Conservation (phyloP, 495 filamentous ascomycete species). For the Recurvomyces mirabilis region DNA sequence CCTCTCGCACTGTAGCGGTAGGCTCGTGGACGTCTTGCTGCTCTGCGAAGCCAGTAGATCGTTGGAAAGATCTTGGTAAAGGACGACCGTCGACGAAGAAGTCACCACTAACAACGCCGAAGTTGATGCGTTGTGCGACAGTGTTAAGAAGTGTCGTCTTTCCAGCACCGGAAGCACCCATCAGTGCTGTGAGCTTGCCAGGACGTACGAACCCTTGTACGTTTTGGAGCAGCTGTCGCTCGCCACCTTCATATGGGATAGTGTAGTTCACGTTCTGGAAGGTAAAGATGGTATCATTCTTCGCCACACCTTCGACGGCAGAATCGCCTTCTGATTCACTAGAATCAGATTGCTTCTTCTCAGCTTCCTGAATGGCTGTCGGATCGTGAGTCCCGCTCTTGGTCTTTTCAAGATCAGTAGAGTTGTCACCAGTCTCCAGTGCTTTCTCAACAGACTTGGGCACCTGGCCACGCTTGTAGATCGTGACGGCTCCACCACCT, state of each 20-base stretch:
- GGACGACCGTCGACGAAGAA: conserved; percentile 44
- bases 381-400: background rate
- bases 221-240: conserved; percentile 47
- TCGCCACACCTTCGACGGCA: conserved; percentile 77
- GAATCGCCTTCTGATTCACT: conserved; percentile 73
- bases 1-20: conserved; percentile 51
- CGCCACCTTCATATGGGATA: conserved; percentile 50
- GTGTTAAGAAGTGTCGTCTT: conserved; percentile 37
- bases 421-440: background rate
- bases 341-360: conserved; percentile 74
- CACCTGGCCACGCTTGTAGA: conserved; percentile 53
- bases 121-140: conserved; percentile 38
- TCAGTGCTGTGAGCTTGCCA: conserved; percentile 47
- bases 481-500: conserved; percentile 52
- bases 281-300: conserved; percentile 75
- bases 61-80: conserved; percentile 26
- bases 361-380: background rate
- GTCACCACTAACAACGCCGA: conserved; percentile 41
- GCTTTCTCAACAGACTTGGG: conserved; percentile 36
- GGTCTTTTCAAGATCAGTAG: background rate
- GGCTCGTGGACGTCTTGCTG: conserved; percentile 52
- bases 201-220: conserved; percentile 62
- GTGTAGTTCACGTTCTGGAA: conserved; percentile 71
- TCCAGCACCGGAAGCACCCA: conserved; percentile 25
- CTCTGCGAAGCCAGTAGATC: conserved; percentile 44